A percentile compares a stretch with the other conserved stretches of the same genome.
Evolutionary conservation across 805 yeast species (phyloP).

Genomic region (Lachancea meyersii): DNA sequence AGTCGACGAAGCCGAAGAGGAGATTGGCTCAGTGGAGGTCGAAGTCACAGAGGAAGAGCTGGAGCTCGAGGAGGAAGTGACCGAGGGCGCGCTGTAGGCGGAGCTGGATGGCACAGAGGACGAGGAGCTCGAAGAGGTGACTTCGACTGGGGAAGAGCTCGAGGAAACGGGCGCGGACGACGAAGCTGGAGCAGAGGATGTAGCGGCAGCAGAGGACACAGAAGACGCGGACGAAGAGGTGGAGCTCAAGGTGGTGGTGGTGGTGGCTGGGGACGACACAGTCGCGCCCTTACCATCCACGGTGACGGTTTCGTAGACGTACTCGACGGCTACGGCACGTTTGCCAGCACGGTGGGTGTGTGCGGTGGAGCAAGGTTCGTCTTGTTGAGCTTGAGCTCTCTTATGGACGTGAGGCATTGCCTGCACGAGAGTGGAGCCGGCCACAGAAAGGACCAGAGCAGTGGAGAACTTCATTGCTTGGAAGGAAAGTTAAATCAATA

Average conservation of each 20-base stretch:
- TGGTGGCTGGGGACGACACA: conserved; percentile 31
- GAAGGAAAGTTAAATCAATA: not conserved
- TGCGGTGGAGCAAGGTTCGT: conserved; percentile 28
- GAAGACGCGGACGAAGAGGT: conserved; percentile 24
- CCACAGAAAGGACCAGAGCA: conserved; percentile 28
- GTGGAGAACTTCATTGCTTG: conserved; percentile 32
- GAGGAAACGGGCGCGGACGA: conserved; percentile 5
- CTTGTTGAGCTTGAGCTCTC: conserved; percentile 13
- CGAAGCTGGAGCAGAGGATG: conserved; percentile 1
- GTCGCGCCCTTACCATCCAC: conserved; percentile 46
- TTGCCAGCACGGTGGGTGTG: conserved; percentile 43
- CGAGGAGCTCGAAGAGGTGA: conserved; percentile 18
- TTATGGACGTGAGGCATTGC: conserved; percentile 26
- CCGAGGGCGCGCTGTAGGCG: conserved; percentile 16
- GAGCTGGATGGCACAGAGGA: no score
- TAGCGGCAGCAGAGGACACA: conserved; percentile 7
- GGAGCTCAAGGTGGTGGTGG: conserved; percentile 22
- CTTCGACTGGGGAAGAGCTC: conserved; percentile 13
- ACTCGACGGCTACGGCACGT: conserved; percentile 47
- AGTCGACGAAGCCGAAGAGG: conserved; percentile 12
- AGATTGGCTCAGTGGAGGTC: conserved; percentile 7
- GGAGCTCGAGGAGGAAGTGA: conserved; percentile 6
- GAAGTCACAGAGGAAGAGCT: conserved; percentile 12
- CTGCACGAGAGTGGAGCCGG: conserved; percentile 28
- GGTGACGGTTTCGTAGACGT: conserved; percentile 49